Evolutionary conservation across 768 basidiomycete species (phyloP).

Genomic region (Lactifluus rugatus): DNA sequence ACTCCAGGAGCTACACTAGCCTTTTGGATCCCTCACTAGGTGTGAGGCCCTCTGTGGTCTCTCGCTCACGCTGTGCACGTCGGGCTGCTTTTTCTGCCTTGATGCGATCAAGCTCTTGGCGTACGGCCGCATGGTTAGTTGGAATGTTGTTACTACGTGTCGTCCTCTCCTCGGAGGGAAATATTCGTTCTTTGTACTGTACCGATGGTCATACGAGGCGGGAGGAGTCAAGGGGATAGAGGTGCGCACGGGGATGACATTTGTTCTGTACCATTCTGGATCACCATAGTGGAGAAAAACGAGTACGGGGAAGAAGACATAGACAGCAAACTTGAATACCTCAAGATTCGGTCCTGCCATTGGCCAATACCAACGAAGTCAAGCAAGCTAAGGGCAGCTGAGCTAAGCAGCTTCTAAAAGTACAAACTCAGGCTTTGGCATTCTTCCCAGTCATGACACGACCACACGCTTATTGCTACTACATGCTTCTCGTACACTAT

Average conservation of each 20-base stretch:
- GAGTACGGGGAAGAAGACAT: slow-evolving; percentile 75
- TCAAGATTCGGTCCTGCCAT: slow-evolving; percentile 73
- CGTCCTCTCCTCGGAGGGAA: slow-evolving; percentile 52
- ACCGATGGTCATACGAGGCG: not conserved
- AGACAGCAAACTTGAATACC: slow-evolving; percentile 82
- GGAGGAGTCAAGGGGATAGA: not conserved
- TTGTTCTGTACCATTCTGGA: slow-evolving; percentile 72
- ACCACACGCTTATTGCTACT: not conserved
- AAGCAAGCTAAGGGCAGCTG: too few relatives aligned
- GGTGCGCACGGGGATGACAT: slow-evolving; percentile 62
- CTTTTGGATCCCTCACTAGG: slow-evolving; percentile 24
- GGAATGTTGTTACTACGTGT: slow-evolving; percentile 45
- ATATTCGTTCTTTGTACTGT: slow-evolving; percentile 65
- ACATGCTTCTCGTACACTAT: not conserved
- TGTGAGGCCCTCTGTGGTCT: slow-evolving; percentile 25
- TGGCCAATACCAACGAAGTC: not conserved
- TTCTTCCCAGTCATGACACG: not conserved
- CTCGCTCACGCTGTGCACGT: slow-evolving; percentile 35
- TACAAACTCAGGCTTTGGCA: not conserved
- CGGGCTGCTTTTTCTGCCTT: slow-evolving; percentile 47
- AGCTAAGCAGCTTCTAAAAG: not conserved
- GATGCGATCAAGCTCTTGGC: slow-evolving; percentile 63
- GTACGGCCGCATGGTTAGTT: slow-evolving; percentile 52
- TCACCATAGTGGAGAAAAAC: slow-evolving; percentile 82
- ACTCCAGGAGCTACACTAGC: slow-evolving; percentile 4